Evolutionary conservation across 257 asterid species (phyloP).

Genomic region (Asclepias syriaca): DNA sequence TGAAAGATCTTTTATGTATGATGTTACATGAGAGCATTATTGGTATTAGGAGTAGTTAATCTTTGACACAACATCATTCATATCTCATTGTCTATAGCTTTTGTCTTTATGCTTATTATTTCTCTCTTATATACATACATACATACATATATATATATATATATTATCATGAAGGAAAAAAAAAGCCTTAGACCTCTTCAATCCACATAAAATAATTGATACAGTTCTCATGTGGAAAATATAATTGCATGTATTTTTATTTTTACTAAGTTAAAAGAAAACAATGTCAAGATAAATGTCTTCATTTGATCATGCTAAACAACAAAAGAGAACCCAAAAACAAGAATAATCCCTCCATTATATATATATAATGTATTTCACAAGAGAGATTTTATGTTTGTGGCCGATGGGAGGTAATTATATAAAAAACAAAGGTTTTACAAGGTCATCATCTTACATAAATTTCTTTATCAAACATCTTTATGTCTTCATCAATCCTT

Average conservation of each 20-base stretch:
- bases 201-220: constrained; percentile 4
- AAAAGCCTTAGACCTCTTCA: constrained; percentile 9
- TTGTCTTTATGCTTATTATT: constrained; percentile 1
- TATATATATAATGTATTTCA: neutral
- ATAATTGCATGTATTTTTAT: no score
- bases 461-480: constrained; percentile 28
- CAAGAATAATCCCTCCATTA: constrained; percentile 17
- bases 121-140: neutral
- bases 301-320: constrained; percentile 4
- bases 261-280: no score
- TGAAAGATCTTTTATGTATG: neutral
- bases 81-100: constrained; percentile 1
- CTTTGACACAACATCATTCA: constrained; percentile 1
- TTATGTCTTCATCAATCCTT: constrained; percentile 46
- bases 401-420: neutral
- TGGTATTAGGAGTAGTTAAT: neutral
- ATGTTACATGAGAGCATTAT: neutral
- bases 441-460: constrained; percentile 24
- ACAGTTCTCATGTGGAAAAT: neutral
- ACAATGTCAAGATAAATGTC: constrained; percentile 5
- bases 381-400: constrained; percentile 1
- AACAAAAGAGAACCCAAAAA: constrained; percentile 14
- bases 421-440: neutral
- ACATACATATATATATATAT: no score
- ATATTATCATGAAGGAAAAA: no score